phyloP scores from a whole-genome alignment of 768 basidiomycete species.

The Pleurotus giganteus region DNA sequence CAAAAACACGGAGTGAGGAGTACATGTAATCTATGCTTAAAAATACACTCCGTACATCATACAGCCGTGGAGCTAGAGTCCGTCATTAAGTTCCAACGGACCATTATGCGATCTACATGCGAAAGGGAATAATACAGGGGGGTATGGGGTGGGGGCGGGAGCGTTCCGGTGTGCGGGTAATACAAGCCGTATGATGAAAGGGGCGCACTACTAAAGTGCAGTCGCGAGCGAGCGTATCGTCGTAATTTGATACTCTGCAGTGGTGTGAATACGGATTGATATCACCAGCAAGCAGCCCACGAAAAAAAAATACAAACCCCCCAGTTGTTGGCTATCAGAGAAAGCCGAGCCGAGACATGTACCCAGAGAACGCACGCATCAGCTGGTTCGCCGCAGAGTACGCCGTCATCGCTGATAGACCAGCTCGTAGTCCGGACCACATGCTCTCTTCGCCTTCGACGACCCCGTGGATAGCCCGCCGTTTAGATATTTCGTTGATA shows the following conservation, averaged over 20 bases:
- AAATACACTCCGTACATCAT: neutral
- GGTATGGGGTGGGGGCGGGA: neutral
- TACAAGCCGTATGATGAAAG: no score
- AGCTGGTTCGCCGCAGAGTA: conserved; percentile 10
- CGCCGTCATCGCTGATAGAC: conserved; percentile 6
- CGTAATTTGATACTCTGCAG: conserved; percentile 5
- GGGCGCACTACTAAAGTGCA: neutral
- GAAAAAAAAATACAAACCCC: neutral
- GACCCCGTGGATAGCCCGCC: conserved; percentile 5
- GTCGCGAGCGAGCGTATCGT: neutral
- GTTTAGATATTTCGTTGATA: conserved; percentile 40
- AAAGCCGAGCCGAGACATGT: conserved; percentile 8
- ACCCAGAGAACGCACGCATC: conserved; percentile 11
- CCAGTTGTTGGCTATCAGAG: neutral
- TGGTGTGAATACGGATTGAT: neutral
- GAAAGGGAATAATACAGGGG: neutral
- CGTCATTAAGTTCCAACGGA: no score
- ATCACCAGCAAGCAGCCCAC: neutral
- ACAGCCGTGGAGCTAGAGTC: no score
- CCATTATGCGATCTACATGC: neutral
- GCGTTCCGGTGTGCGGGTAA: neutral
- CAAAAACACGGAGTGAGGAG: neutral
- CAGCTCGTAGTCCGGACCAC: conserved; percentile 8
- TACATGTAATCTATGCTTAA: neutral
- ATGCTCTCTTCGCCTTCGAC: conserved; percentile 11